Conservation (phyloP, 1,139 yeast genomes). For the Geotrichum restrictum region DNA sequence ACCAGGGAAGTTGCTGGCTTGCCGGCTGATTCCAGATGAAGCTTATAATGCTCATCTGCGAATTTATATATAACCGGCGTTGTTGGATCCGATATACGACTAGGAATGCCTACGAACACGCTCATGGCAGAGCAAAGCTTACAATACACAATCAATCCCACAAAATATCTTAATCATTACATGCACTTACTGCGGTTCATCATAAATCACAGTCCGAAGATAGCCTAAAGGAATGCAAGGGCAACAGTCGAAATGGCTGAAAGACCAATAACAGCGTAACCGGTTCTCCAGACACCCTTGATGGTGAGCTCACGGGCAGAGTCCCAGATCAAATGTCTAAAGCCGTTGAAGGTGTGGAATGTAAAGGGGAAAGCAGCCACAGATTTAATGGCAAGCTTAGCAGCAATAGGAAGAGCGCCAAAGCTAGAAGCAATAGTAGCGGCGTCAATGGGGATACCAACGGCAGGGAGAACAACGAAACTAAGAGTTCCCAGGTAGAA, state of each 20-base stretch:
- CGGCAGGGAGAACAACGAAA: conserved; percentile 65
- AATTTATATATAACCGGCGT: too few species aligned
- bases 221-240: conserved; percentile 36
- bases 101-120: too few species aligned
- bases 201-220: neutral
- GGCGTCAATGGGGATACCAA: conserved; percentile 59
- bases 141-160: too few species aligned
- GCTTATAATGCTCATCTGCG: too few species aligned
- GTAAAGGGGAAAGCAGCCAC: conserved; percentile 77
- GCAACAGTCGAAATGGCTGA: conserved; percentile 61
- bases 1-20: too few species aligned
- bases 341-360: conserved; percentile 78
- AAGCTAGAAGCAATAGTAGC: conserved; percentile 50
- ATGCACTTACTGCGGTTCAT: neutral
- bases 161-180: too few species aligned
- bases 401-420: conserved; percentile 54
- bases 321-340: conserved; percentile 94
- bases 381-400: conserved; percentile 64
- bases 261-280: conserved; percentile 73
- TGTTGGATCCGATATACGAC: too few species aligned
- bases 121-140: too few species aligned
- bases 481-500: conserved; percentile 71
- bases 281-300: conserved; percentile 89
- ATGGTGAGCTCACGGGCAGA: conserved; percentile 70
- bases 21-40: too few species aligned